These are phyloP conservation scores for Talaromyces albobiverticillius DNA, from an alignment of 2,329 filamentous ascomycete species.

Conservation along the genomic window DNA sequence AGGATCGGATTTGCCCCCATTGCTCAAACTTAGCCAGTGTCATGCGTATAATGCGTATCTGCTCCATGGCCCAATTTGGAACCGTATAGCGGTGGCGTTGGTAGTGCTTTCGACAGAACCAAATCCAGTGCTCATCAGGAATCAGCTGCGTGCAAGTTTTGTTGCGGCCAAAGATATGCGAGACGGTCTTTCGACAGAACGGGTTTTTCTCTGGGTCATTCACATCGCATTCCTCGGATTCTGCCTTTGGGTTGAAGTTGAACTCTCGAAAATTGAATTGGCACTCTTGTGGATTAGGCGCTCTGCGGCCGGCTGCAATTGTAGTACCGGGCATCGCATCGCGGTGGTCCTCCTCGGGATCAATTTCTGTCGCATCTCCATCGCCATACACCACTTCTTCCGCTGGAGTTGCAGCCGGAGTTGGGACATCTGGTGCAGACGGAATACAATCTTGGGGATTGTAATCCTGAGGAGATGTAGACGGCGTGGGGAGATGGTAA, in stretches of 20 bases:
- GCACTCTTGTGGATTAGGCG: no score
- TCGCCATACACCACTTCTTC: background rate
- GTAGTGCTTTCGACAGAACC: slow-evolving; percentile 79
- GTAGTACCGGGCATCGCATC: background rate
- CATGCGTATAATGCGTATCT: slow-evolving; percentile 62
- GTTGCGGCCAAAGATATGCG: slow-evolving; percentile 79
- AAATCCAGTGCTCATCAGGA: slow-evolving; percentile 67
- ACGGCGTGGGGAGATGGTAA: background rate
- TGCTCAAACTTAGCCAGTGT: slow-evolving; percentile 62
- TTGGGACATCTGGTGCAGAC: slow-evolving; percentile 1
- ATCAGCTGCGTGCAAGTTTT: slow-evolving; percentile 72
- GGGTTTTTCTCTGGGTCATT: background rate
- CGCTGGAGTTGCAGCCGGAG: background rate
- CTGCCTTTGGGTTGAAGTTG: no score
- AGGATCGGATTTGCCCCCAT: slow-evolving; percentile 61
- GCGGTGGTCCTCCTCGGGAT: background rate
- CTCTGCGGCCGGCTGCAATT: no score
- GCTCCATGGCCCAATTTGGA: slow-evolving; percentile 54
- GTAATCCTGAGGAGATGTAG: background rate
- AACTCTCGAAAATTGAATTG: no score
- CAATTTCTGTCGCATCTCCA: background rate
- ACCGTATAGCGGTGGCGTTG: slow-evolving; percentile 72
- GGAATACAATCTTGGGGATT: background rate
- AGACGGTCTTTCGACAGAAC: slow-evolving; percentile 65
- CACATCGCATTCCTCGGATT: no score